These are phyloP conservation scores for Cordyceps sp. DNA, from an alignment of 2,329 filamentous ascomycete species.

Conservation along the genomic window DNA sequence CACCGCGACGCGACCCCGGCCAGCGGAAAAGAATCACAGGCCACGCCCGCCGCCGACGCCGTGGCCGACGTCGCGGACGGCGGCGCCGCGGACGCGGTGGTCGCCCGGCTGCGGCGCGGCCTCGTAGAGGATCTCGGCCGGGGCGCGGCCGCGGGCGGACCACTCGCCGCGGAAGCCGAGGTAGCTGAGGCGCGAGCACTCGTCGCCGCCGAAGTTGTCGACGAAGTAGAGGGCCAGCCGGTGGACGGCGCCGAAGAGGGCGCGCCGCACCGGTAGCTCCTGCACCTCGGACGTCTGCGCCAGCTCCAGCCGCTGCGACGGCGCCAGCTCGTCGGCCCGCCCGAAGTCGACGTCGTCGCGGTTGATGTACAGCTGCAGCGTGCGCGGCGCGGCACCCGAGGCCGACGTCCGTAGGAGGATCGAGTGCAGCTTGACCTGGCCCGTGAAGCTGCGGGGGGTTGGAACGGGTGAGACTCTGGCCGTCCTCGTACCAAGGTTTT, in stretches of 20 bases:
- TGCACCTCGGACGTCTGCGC: constrained; percentile 68
- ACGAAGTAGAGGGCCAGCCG: constrained; percentile 74
- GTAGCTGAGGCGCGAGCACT: constrained; percentile 68
- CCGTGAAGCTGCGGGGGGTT: constrained; percentile 55
- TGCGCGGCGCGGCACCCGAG: constrained; percentile 55
- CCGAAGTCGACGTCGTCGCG: constrained; percentile 73
- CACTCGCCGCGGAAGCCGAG: constrained; percentile 90
- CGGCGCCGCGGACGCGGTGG: constrained; percentile 51
- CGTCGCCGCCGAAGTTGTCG: constrained; percentile 76
- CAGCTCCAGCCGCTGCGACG: constrained; percentile 64
- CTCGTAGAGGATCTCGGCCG: constrained; percentile 80
- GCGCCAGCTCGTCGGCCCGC: constrained; percentile 48
- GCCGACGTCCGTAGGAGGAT: constrained; percentile 71
- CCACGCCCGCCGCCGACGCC: constrained; percentile 27
- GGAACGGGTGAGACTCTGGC: no score
- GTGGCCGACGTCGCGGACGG: constrained; percentile 36
- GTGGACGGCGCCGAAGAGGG: constrained; percentile 74
- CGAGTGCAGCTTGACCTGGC: constrained; percentile 81
- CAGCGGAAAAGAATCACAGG: no score
- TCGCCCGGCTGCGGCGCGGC: constrained; percentile 82
- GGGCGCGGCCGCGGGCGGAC: constrained; percentile 58
- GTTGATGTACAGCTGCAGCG: constrained; percentile 79
- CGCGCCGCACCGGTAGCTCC: constrained; percentile 76
- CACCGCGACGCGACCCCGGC: no score
- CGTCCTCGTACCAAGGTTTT: no score